These are phyloP conservation scores for Salvia sclarea DNA, from an alignment of 305 asterid genomes.

Conservation along the genomic window DNA sequence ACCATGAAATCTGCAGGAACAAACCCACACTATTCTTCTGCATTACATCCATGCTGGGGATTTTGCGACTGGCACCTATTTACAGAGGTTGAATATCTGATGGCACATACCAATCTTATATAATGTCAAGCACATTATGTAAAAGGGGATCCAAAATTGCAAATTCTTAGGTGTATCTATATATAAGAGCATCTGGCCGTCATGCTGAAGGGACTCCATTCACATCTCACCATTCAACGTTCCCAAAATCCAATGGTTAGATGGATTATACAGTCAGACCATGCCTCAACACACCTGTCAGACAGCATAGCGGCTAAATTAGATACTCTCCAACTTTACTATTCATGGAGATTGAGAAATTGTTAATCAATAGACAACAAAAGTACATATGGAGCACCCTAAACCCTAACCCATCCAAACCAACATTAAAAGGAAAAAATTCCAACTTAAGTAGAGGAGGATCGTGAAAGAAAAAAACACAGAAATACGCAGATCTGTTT, in stretches of 20 bases:
- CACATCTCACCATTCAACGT: slow-evolving; percentile 13
- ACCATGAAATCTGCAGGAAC: background rate
- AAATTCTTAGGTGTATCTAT: background rate
- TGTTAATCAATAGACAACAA: background rate
- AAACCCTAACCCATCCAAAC: background rate
- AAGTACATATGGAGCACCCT: background rate
- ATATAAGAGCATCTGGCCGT: slow-evolving; percentile 11
- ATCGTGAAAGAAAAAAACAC: background rate
- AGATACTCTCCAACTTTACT: background rate
- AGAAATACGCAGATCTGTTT: background rate
- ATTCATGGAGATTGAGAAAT: background rate
- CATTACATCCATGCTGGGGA: slow-evolving; percentile 3
- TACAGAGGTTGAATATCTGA: background rate
- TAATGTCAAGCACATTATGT: slow-evolving; percentile 7
- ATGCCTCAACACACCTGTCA: background rate
- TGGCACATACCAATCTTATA: background rate
- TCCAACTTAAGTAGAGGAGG: background rate
- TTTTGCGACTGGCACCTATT: background rate
- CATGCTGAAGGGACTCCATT: slow-evolving; percentile 5
- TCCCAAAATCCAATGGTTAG: slow-evolving; percentile 8
- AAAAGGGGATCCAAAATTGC: slow-evolving; percentile 20
- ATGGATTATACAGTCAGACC: slow-evolving; percentile 15
- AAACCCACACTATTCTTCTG: background rate
- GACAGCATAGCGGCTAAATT: background rate
- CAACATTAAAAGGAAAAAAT: background rate